Percentiles rank a stretch among this genome's conserved stretches.
phyloP scores from a whole-genome alignment of 2,329 filamentous ascomycete genomes.

The Onygenales sp. region DNA sequence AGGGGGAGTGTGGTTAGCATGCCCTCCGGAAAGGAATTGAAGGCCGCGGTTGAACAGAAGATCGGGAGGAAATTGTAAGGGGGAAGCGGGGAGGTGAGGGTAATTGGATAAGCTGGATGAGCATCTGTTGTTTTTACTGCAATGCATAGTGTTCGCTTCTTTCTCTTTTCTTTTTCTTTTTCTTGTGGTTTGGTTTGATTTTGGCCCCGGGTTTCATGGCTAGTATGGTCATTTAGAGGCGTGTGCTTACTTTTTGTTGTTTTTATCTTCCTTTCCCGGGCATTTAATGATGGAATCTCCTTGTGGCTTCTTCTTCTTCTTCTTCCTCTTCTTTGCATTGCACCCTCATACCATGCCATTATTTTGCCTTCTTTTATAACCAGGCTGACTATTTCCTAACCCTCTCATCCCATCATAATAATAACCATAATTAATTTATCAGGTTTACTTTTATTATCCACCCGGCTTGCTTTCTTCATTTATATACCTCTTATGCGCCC shows the following conservation, averaged over 20 bases:
- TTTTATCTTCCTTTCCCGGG: neutral
- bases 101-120: no score
- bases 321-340: neutral
- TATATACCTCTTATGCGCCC: no score
- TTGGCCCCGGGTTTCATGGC: neutral
- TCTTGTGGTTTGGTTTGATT: neutral
- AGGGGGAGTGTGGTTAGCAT: constrained; percentile 36
- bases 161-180: neutral
- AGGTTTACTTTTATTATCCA: no score
- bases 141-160: neutral
- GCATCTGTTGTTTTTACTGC: no score
- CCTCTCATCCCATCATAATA: no score
- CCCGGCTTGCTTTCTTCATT: no score
- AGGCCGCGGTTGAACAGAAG: constrained; percentile 41
- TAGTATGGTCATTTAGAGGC: neutral
- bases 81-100: neutral
- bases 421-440: no score
- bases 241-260: neutral
- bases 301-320: neutral
- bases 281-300: no score
- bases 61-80: constrained; percentile 37
- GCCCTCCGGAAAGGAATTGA: constrained; percentile 42
- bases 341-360: no score
- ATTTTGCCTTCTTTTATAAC: no score
- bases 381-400: no score